A percentile compares a stretch with the other conserved stretches of the same genome.
Evolutionary conservation across 2,329 filamentous ascomycete species (phyloP).

Genomic region (Microdochium trichocladiopsis): DNA sequence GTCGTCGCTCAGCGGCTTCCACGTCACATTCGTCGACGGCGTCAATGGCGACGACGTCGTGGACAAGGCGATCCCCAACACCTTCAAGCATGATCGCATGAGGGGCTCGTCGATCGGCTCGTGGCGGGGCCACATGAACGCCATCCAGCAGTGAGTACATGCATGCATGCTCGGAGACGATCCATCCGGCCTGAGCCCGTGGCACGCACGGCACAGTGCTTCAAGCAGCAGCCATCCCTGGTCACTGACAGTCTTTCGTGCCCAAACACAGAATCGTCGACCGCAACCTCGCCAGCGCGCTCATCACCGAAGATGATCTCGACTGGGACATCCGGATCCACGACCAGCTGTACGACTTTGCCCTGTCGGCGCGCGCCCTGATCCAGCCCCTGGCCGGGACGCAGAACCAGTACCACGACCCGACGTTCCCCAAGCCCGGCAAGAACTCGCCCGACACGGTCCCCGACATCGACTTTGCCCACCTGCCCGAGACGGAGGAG

Average conservation of each 20-base stretch:
- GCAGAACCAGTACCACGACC: conserved; percentile 12
- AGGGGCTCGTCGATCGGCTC: conserved; percentile 19
- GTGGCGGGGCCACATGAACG: conserved; percentile 33
- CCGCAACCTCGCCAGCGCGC: conserved; percentile 29
- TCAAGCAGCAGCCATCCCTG: too few relatives aligned
- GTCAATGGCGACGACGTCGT: conserved; percentile 28
- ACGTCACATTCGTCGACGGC: conserved; percentile 38
- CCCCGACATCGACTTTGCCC: conserved; percentile 8
- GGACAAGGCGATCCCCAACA: conserved; percentile 27
- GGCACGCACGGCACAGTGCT: too few relatives aligned
- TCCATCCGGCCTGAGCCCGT: too few relatives aligned
- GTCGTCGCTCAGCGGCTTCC: conserved; percentile 34
- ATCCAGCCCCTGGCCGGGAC: conserved; percentile 9
- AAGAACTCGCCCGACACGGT: conserved; percentile 1
- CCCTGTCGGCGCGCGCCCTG: conserved; percentile 9
- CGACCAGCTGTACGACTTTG: conserved; percentile 26
- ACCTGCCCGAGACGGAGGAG: conserved; percentile 7
- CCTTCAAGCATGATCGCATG: conserved; percentile 20
- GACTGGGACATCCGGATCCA: conserved; percentile 40
- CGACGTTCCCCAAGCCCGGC: conserved; percentile 13
- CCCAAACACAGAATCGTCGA: conserved; percentile 36
- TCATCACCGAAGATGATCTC: conserved; percentile 40
- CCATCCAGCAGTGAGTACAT: conserved; percentile 22
- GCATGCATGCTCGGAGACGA: too few relatives aligned
- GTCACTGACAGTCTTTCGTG: neutral